Evolutionary conservation across 805 yeast genomes (phyloP).

Genomic region (Myxozyma mucilagina): DNA sequence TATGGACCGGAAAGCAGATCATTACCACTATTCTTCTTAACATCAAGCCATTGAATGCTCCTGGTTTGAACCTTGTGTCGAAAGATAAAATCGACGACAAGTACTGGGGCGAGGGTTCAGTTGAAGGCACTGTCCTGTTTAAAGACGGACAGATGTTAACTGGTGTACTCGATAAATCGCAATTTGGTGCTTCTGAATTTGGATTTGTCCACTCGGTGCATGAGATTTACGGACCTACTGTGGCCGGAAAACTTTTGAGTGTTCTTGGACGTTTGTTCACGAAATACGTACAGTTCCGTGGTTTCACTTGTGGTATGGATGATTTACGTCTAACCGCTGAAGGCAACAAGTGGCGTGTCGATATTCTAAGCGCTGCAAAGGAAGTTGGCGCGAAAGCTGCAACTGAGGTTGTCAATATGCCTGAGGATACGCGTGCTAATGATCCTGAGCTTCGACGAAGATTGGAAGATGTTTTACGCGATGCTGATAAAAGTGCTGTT

Average conservation of each 20-base stretch:
- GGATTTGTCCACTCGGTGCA: conserved; percentile 96
- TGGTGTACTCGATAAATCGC: conserved; percentile 96
- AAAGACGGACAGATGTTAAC: conserved; percentile 80
- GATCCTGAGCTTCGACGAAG: conserved; percentile 83
- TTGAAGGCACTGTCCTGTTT: conserved; percentile 84
- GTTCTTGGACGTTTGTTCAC: conserved; percentile 96
- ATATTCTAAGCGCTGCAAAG: conserved; percentile 71
- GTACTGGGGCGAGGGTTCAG: conserved; percentile 87
- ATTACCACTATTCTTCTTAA: conserved; percentile 89
- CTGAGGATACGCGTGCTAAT: conserved; percentile 47
- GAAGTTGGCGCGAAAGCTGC: conserved; percentile 92
- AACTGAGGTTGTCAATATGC: conserved; percentile 86
- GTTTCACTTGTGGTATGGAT: conserved; percentile 99
- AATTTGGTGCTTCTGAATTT: conserved; percentile 95
- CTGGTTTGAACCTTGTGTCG: conserved; percentile 84
- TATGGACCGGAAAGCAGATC: conserved; percentile 98
- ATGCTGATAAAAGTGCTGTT: conserved; percentile 86
- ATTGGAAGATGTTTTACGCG: conserved; percentile 91
- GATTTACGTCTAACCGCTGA: conserved; percentile 86
- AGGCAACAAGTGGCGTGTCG: conserved; percentile 87
- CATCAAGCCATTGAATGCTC: conserved; percentile 81
- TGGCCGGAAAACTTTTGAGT: conserved; percentile 85
- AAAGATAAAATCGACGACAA: conserved; percentile 89
- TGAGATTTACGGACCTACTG: conserved; percentile 88
- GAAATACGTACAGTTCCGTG: conserved; percentile 85